Base-by-base conservation (phyloP, 148 eudicot genomes). In the Cornus suecica region DNA sequence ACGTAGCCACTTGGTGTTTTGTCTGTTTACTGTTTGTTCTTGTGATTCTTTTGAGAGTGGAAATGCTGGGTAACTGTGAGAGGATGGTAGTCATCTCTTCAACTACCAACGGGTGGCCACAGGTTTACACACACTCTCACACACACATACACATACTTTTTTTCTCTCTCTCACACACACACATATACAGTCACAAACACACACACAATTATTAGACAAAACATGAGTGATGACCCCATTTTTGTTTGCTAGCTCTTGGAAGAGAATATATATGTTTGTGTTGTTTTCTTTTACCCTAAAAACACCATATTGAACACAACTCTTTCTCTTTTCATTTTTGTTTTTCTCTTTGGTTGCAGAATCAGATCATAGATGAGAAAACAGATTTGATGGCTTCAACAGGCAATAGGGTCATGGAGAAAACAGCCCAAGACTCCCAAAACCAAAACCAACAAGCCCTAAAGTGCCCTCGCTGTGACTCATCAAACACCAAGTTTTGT, bases 401-500 rank as follows among this genome's bases (percentile, higher is more conserved):
- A 61, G 62, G 16, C n/a, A 22, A 22, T 31, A 67, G 62, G 65
- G 66, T 56, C 8, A 74, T 72, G 78, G 82, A 76, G 51, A 69
- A 81, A 69, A 42, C 67, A 37, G 58, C 20, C 70, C 84, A 76
- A 69, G 84, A 79, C 4, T 66, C 15, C 30, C 78, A 71, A 66
- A 70, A 65, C 16, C 73, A 69, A 14, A 71, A 74, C 0, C 72
- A 83, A 56, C 75, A 32, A 69, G 73, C 74, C 8, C 84, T 84
- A n/a, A 87, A 84, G 77, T 87, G 90, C 62, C 90, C 90, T 23
- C 82, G 90, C 20, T 87, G 90, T 64, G 84, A 87, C 54, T 87
- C 89, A 1, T 76, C 81, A 28, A 80, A 83, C 76, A 80, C 86
- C 27, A 83, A 83, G 67, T 76, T 81, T 66, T 81, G 83, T 27